Evolutionary conservation across 192 early-diverging fungal genomes (phyloP).

Genomic region (Coemansia sp.): DNA sequence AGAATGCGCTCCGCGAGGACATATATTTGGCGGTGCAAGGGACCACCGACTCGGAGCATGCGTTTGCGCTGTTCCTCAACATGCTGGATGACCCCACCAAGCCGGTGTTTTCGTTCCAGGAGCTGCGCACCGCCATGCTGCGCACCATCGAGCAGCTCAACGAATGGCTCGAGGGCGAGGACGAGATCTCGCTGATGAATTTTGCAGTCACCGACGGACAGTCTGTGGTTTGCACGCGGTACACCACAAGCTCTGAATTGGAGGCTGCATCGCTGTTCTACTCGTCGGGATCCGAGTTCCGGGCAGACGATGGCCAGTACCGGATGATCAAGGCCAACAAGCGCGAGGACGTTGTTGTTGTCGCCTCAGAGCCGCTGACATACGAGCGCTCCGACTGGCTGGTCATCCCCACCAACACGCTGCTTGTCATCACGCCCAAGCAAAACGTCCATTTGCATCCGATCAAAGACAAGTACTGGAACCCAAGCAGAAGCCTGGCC

Average conservation of each 20-base stretch:
- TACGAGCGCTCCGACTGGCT: slow-evolving; percentile 81
- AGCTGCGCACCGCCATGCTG: slow-evolving; percentile 71
- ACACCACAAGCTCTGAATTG: slow-evolving; percentile 65
- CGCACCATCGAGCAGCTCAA: slow-evolving; percentile 75
- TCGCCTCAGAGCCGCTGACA: slow-evolving; percentile 79
- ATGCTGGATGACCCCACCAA: slow-evolving; percentile 55
- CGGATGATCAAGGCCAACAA: slow-evolving; percentile 66
- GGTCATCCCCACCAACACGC: slow-evolving; percentile 72
- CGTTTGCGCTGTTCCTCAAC: slow-evolving; percentile 77
- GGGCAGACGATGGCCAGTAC: slow-evolving; percentile 65
- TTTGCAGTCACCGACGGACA: slow-evolving; percentile 83
- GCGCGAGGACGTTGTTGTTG: slow-evolving; percentile 79
- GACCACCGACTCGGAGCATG: slow-evolving; percentile 79
- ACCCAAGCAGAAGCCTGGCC: slow-evolving; percentile 12
- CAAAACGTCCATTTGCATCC: slow-evolving; percentile 74
- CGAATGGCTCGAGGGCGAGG: slow-evolving; percentile 55
- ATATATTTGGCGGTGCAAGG: slow-evolving; percentile 72
- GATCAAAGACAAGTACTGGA: slow-evolving; percentile 68
- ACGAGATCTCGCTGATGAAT: slow-evolving; percentile 71
- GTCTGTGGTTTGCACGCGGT: slow-evolving; percentile 72
- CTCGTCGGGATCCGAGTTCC: slow-evolving; percentile 75
- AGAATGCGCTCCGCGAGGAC: slow-evolving; percentile 63
- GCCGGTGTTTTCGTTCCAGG: slow-evolving; percentile 58
- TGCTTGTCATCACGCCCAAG: slow-evolving; percentile 74
- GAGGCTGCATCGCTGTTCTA: slow-evolving; percentile 78